Evolutionary conservation across 768 basidiomycete species (phyloP).

Genomic region (Tylopilus vinaceipallidus): DNA sequence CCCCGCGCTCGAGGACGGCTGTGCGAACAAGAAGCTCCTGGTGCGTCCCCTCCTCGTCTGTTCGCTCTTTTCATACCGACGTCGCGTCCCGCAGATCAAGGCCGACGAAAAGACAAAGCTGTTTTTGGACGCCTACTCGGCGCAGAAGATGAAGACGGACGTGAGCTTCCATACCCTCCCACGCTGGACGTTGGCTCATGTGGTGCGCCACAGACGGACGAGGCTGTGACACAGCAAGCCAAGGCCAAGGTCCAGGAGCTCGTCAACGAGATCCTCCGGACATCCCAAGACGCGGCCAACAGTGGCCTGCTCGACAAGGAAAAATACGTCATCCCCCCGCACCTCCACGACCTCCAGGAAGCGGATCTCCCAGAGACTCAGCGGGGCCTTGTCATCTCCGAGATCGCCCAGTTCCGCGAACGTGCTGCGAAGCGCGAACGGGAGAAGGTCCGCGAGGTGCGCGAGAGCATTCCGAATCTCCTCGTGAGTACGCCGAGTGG

Average conservation of each 20-base stretch:
- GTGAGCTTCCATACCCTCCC: constrained; percentile 44
- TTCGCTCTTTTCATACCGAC: constrained; percentile 36
- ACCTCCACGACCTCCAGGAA: constrained; percentile 94
- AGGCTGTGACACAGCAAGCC: constrained; percentile 58
- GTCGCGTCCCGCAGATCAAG: constrained; percentile 64
- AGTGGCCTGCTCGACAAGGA: constrained; percentile 77
- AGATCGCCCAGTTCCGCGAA: constrained; percentile 96
- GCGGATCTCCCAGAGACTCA: constrained; percentile 94
- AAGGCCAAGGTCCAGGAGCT: constrained; percentile 63
- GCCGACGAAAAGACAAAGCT: constrained; percentile 93
- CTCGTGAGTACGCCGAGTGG: constrained; percentile 55
- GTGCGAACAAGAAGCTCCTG: constrained; percentile 60
- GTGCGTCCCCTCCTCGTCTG: constrained; percentile 47
- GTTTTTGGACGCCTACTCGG: constrained; percentile 83
- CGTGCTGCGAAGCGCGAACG: constrained; percentile 88
- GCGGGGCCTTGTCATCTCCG: constrained; percentile 90
- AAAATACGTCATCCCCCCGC: constrained; percentile 91
- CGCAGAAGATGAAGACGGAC: constrained; percentile 77
- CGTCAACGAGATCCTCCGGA: constrained; percentile 67
- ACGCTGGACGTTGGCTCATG: neutral
- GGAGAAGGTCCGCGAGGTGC: constrained; percentile 82
- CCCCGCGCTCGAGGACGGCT: constrained; percentile 58
- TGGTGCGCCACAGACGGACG: constrained; percentile 55
- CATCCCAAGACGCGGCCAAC: constrained; percentile 72
- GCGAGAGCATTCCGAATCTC: constrained; percentile 51